Percentiles rank a stretch among this genome's conserved stretches.
These are phyloP conservation scores for Aaosphaeria pasadenensis DNA, from an alignment of 2,329 filamentous ascomycete genomes.

Conservation along the genomic window DNA sequence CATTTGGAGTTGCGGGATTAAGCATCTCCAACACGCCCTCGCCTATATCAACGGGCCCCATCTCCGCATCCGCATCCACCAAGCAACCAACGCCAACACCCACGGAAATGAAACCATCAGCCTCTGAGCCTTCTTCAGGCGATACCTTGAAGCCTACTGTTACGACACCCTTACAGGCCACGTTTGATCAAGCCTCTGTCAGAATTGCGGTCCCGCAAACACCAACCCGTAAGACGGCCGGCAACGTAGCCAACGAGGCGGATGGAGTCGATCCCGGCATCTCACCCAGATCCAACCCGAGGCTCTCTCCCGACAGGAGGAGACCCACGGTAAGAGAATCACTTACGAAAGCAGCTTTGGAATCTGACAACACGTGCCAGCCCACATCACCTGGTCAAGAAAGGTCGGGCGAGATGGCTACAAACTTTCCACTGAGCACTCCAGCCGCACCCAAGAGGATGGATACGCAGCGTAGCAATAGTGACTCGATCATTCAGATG, in stretches of 20 bases:
- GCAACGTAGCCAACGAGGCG: slow-evolving; percentile 12
- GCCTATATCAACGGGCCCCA: slow-evolving; percentile 11
- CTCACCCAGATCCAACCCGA: slow-evolving; percentile 16
- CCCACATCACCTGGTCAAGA: slow-evolving; percentile 19
- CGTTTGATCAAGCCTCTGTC: slow-evolving; percentile 7
- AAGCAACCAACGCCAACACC: slow-evolving; percentile 3
- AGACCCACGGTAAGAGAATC: slow-evolving; percentile 21
- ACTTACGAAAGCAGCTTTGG: neutral
- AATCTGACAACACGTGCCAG: slow-evolving; percentile 9
- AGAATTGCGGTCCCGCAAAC: slow-evolving; percentile 15
- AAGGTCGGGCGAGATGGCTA: slow-evolving; percentile 20
- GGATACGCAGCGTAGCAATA: slow-evolving; percentile 21
- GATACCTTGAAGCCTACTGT: slow-evolving; percentile 2
- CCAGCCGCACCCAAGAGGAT: slow-evolving; percentile 14
- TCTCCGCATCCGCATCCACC: slow-evolving; percentile 2
- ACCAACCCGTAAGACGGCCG: slow-evolving; percentile 7
- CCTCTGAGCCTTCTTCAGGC: slow-evolving; percentile 2
- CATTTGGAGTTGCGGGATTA: slow-evolving; percentile 14
- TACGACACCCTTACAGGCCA: slow-evolving; percentile 2
- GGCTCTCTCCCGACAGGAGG: slow-evolving; percentile 17
- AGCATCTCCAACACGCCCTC: slow-evolving; percentile 16
- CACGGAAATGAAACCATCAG: neutral
- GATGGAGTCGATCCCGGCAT: slow-evolving; percentile 18
- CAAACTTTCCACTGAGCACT: slow-evolving; percentile 20
- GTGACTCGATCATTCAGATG: slow-evolving; percentile 20